These are phyloP conservation scores for Hypoxylon sp. DNA, from an alignment of 2,329 filamentous ascomycete genomes.

Conservation along the genomic window DNA sequence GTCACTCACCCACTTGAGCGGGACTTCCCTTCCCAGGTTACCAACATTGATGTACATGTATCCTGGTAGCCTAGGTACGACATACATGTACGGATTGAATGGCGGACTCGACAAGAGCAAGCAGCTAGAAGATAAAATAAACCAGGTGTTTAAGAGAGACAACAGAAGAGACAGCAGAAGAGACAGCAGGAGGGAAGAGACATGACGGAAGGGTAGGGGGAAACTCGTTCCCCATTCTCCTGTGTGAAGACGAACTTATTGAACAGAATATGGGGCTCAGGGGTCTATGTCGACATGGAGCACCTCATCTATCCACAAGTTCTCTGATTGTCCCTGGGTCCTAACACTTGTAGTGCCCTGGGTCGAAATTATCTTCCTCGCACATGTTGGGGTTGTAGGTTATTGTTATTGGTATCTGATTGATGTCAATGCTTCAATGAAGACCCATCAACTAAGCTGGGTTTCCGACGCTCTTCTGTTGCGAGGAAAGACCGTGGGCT, in stretches of 20 bases:
- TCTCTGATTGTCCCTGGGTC: background rate
- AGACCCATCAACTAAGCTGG: constrained; percentile 1
- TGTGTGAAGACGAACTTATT: constrained; percentile 1
- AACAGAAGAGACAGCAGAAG: no score
- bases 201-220: background rate
- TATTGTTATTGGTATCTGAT: background rate
- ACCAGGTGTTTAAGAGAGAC: background rate
- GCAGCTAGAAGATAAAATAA: background rate
- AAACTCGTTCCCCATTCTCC: background rate
- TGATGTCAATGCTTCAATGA: constrained; percentile 8
- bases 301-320: constrained; percentile 11
- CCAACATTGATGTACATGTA: background rate
- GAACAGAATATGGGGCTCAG: constrained; percentile 16
- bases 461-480: background rate
- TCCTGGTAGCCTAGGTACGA: background rate
- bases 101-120: background rate
- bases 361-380: background rate
- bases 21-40: constrained; percentile 20
- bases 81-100: constrained; percentile 5
- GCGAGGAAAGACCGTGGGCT: background rate
- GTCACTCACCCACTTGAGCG: constrained; percentile 33
- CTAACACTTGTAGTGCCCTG: background rate
- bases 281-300: constrained; percentile 6
- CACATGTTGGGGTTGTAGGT: background rate
- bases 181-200: background rate